Evolutionary conservation across 192 early-diverging fungal species (phyloP), one percentile per base, ranked within the genome.

Genomic region (Rhizophagus clarus): DNA sequence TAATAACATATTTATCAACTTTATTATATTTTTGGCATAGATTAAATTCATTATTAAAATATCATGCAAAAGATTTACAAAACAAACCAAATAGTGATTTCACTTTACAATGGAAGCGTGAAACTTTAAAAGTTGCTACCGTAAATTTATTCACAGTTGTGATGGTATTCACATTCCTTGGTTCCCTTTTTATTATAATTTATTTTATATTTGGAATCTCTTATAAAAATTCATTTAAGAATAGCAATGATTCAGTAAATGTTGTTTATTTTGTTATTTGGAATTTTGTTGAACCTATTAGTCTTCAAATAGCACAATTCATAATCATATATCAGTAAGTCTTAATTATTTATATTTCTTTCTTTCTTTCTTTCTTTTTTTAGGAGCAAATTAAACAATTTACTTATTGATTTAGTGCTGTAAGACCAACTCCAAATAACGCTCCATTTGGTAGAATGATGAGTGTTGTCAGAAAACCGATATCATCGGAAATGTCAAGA

Each of bases 261-360:
- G 1, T 72, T n/a, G 24, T 72, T 42, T 72, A 49, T 47, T 72
- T 72, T 47, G 10, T 47, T 12, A 28, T 72, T 42, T 72, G 20
- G 40, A 72, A 72, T 72, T 72, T 72, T 49, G n/a, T 72, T 15
- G n/a, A 47, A 72, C 70, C 70, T 5, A 10, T 72, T 26, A 42
- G 42, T 47, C 22, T 72, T n/a, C 70, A 72, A 49, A 47, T 72
- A 14, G 37, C 42, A 0, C 70, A 72, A 47, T 72, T 72, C 20
- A 28, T 72, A 20, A 72, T 72, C 10, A 26, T 72, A 14, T 72
- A 49, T 24, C 29, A 72, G 70, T 72, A 72, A 72, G 70, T 26
- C 0, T 72, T n/a, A 15, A 34, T n/a, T 42, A n/a, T 71, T n/a
- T 42, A n/a, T 24, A 12, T 3, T 7, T 24, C 40, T 7, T 45